Base-by-base conservation (phyloP, 1,284 basidiomycete species). In the Tremellales sp. region DNA sequence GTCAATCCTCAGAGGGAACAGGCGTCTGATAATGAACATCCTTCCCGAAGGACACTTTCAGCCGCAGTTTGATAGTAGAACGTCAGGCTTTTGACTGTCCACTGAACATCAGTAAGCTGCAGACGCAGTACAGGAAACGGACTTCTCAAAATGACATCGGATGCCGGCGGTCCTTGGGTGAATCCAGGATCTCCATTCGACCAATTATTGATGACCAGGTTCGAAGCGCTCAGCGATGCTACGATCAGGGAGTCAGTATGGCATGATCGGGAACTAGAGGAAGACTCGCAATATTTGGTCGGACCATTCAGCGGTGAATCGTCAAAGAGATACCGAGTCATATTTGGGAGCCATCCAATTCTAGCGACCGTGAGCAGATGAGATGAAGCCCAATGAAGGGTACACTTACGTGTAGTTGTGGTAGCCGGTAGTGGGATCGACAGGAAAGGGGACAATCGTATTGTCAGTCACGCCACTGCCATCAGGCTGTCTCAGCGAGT, bases 321-420 rank as follows among this genome's bases (percentile, higher is more conserved):
- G 42, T 56, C 45, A 42, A 36, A 37, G 19, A 32, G n/a, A 40
- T 48, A 38, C 14, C 38, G 33, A 7, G 54, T 53, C 14, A 35
- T 38, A 12, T 39, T 36, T 1, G 54, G 46, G 24, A 47, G 38
- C 54, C 54, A 56, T n/a, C 45, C 48, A 25, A 56, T 56, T 10
- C 41, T 51, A 41, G 3, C 4, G 10, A 22, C 31, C 28, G 19
- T 16, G 7, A 10, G 29, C n/a, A 6, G 7, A 16, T n/a, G 4
- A 24, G 33, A 26, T 26, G 13, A 25, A 6, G 25, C 12, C 13
- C 42, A 22, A 5, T 27, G 3, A 4, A 16, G n/a, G n/a, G n/a
- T n/a, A 5, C 7, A 28, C 49, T 46, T 28, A 51, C 36, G 50
- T 51, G 36, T 53, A 56, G 21, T 44, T 51, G 48, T 56, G 48